Evolutionary conservation across 768 basidiomycete species (phyloP), one percentile per base, ranked within the genome.

Genomic region (Cyclocybe cylindracea): DNA sequence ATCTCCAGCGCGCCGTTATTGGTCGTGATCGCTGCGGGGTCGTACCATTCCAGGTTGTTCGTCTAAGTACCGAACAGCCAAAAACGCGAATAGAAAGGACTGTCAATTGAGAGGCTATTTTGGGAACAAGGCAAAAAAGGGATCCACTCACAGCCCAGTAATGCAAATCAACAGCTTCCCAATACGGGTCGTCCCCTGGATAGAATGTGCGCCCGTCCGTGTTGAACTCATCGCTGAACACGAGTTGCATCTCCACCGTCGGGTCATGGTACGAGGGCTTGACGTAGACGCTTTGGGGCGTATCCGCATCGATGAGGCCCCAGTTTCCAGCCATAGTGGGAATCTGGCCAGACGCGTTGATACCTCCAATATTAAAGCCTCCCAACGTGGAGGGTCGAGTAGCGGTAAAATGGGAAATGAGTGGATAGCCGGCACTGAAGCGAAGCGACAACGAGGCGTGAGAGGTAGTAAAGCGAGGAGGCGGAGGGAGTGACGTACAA

Each of bases 191-290:
- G 65, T 94, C 91, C 50, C 91, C 91, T 44, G 86, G 86, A 66
- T 87, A 91, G 66, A 94, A 94, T 0, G 87, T 81, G 35, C 94
- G 82, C 11, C 88, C 86, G 4, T 87, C 84, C 7, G 71, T 73
- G 52, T 95, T 85, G 70, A 95, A 95, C 67, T 95, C 94, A 67
- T 95, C 93, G 37, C 89, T 91, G 67, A 92, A 94, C 3, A 93
- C 84, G 10, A 96, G 78, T 50, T 85, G 82, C 67, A 85, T 58
- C 57, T 78, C 66, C 46, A 78, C 68, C 8, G 73, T 70, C 18
- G 86, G 78, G 58, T 86, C 76, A 14, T 66, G 60, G 58, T 79
- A 84, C 4, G 84, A 82, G 5, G 67, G 60, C 35, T 75, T 76
- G 10, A 81, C 80, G 65, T 83, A 74, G n/a, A 74, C 78, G 38